Conservation (phyloP, 495 filamentous ascomycete species). For the Entonaema liquescens region DNA sequence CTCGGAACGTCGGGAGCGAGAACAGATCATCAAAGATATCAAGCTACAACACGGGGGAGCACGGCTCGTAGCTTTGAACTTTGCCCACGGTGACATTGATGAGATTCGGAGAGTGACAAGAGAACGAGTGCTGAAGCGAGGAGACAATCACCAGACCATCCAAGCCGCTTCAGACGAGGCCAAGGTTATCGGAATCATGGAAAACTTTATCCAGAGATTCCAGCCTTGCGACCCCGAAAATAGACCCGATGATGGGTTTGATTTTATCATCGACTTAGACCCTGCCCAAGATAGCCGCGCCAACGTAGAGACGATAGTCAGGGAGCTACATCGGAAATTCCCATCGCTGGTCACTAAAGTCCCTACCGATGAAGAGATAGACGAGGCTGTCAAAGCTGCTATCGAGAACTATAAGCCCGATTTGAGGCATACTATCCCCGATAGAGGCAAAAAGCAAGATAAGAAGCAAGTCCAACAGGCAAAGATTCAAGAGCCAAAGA, state of each 20-base stretch:
- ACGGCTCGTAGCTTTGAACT: conserved; percentile 89
- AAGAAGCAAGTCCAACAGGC: conserved; percentile 52
- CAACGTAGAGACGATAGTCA: conserved; percentile 85
- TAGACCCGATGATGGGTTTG: conserved; percentile 78
- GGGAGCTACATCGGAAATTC: conserved; percentile 71
- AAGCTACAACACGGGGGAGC: conserved; percentile 65
- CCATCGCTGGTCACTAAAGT: conserved; percentile 77
- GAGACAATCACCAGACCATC: conserved; percentile 98
- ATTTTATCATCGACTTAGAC: conserved; percentile 85
- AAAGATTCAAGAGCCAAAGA: conserved; percentile 54
- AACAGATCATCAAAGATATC: conserved; percentile 86
- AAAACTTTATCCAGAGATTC: conserved; percentile 89
- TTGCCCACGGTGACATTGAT: conserved; percentile 78
- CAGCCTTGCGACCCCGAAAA: conserved; percentile 71
- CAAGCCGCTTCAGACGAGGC: conserved; percentile 72
- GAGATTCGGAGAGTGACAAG: conserved; percentile 78
- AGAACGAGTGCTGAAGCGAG: conserved; percentile 80
- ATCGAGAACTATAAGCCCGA: conserved; percentile 81
- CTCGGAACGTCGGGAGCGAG: conserved; percentile 83
- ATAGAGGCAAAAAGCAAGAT: conserved; percentile 52
- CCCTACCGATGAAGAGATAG: conserved; percentile 76
- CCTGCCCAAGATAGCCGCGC: conserved; percentile 76
- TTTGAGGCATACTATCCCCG: conserved; percentile 74
- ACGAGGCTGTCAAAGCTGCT: conserved; percentile 78
- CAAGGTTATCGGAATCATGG: conserved; percentile 90